Evolutionary conservation across 2,329 filamentous ascomycete species (phyloP), one percentile per base, ranked within the genome.

Genomic region (Lanzia echinophila): DNA sequence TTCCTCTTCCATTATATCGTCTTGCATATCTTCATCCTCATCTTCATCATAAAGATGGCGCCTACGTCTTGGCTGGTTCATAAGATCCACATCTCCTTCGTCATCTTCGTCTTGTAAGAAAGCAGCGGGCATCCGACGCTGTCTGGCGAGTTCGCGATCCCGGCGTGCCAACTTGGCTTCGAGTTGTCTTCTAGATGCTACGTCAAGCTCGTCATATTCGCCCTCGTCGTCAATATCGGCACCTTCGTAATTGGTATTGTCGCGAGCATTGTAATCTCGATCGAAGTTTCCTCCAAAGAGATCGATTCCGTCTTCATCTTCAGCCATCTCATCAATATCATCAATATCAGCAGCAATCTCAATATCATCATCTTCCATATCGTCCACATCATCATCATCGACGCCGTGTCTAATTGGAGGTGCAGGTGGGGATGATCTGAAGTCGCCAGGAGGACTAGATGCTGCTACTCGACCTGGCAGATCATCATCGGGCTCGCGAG

Each of bases 1-100:
- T 70, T 97, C 91, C 69, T 95, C 92, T 60, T 95, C 88, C 88
- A 97, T 92, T 60, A 96, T 90, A 66, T 96, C 90, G 46, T 87
- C 88, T 55, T 86, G 88, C 83, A 96, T 90, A 58, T 91, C 87
- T 61, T 96, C 91, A 61, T 96, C 91, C 12, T 86, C 84, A 39
- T 96, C 90, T 71, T 99, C 95, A 60, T 99, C 94, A 67, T 97
- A 99, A 63, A 87, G 83, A 71, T 94, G 88, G 62, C 94, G 84
- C 50, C 89, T 84, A 61, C 92, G 84, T 52, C 91, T 84, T 20
- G 88, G 90, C 69, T 95, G 90, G 24, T 86, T 83, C 20, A 90
- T 90, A 20, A 97, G 77, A 67, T 97, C 91, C 58, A 91, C 78
- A 54, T 94, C 82, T 47, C 83, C 87, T 60, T 94, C 90, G 3